Base-by-base conservation (phyloP, 306 rosid genomes). In the Medicago ruthenica region DNA sequence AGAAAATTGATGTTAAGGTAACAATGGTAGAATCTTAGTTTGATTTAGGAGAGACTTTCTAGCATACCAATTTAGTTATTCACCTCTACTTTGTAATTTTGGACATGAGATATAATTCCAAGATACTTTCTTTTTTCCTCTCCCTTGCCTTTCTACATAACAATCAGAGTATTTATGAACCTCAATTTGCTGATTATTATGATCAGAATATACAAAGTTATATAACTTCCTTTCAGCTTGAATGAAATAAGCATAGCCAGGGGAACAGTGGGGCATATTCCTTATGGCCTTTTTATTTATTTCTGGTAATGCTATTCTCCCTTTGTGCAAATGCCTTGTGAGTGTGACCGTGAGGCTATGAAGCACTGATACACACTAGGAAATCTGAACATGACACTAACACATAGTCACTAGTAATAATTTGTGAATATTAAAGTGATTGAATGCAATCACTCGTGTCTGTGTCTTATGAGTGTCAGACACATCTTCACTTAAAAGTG, bases 1-100 rank as follows among this genome's bases (percentile, higher is more conserved):
- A 83, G 67, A 86, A 93, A 86, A 83, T 86, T 69, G 82, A 91
- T 80, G 89, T 85, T 68, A 83, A 88, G 96, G 98, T 93, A 91
- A 67, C 16, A 9, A 58, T 68, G 53, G 27, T 55, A 80, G 63
- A 73, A 79, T 48, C 67, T 42, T 59, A 15, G 70, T 31, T 67
- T 62, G 58, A 12, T 37, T 73, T 67, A 5, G 64, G 55, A 45
- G 75, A 73, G 18, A 73, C 63, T 66, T 64, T 42, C 22, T 55
- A 44, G 16, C 42, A 51, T 16, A 41, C 34, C 6, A 79, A 73
- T 53, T 72, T 27, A 42, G 54, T 69, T 69, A 77, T 59, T 73
- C 48, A 42, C 21, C 74, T 72, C 51, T 31, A 37, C 66, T 72
- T 16, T 31, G 34, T 72, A 72, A 17, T 22, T 63, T 79, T 64